Percentiles rank a stretch among this genome's conserved stretches.
Evolutionary conservation across 1,284 basidiomycete species (phyloP).

Genomic region (Papiliotrema fonsecae): DNA sequence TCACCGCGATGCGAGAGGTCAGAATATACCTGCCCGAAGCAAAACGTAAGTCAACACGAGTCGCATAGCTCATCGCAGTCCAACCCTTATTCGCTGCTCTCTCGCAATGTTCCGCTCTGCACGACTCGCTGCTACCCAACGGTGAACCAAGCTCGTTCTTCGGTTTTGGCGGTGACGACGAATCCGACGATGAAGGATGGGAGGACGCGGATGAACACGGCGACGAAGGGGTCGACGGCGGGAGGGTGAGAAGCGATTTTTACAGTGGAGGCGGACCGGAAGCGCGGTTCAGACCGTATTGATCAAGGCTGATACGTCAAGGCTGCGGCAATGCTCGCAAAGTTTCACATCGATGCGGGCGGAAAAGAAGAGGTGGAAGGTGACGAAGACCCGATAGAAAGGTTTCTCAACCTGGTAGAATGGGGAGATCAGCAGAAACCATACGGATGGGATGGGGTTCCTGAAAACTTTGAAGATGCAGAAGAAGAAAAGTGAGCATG

Average conservation of each 20-base stretch:
- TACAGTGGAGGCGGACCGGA: conserved; percentile 55
- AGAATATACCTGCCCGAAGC: conserved; percentile 61
- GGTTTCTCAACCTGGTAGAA: conserved; percentile 27
- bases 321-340: not conserved
- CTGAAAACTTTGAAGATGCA: conserved; percentile 7
- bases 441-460: conserved; percentile 18
- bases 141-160: conserved; percentile 47
- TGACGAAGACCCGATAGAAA: conserved; percentile 23
- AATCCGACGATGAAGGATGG: conserved; percentile 41
- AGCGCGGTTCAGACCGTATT: conserved; percentile 81
- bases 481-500: conserved; percentile 6
- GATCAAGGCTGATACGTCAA: conserved; percentile 3
- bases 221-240: conserved; percentile 72
- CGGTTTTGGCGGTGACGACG: conserved; percentile 52
- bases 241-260: conserved; percentile 92
- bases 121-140: conserved; percentile 62
- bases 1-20: conserved; percentile 66
- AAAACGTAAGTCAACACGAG: conserved; percentile 55
- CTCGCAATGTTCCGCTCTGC: conserved; percentile 81
- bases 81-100: conserved; percentile 82
- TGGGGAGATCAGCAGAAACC: conserved; percentile 29
- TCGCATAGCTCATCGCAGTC: conserved; percentile 52
- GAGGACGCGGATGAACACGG: conserved; percentile 55
- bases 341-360: too few species aligned
- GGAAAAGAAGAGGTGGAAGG: conserved; percentile 3